phyloP scores from a whole-genome alignment of 306 rosid genomes.

The Elaeagnus macrophylla region DNA sequence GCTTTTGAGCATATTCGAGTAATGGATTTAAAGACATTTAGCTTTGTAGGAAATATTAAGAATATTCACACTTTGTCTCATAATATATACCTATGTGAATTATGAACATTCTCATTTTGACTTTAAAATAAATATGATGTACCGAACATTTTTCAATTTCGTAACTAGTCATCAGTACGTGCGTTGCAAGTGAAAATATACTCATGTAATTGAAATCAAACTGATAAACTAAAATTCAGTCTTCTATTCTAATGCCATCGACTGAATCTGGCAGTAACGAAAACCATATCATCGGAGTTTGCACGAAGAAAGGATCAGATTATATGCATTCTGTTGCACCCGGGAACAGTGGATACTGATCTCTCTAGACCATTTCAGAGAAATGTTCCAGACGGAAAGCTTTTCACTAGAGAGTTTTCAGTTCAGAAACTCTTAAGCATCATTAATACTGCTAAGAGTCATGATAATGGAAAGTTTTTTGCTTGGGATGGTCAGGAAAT shows the following conservation, averaged over 20 bases:
- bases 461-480: conserved; percentile 83
- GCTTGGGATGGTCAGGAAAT: conserved; percentile 98
- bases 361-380: conserved; percentile 88
- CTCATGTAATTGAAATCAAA: too few relatives aligned
- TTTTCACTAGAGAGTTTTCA: conserved; percentile 70
- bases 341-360: conserved; percentile 97
- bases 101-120: too few relatives aligned
- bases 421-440: conserved; percentile 63
- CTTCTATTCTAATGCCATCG: too few relatives aligned
- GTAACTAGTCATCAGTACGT: too few relatives aligned
- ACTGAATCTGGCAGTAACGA: conserved; percentile 46
- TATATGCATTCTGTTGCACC: conserved; percentile 67
- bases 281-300: conserved; percentile 61
- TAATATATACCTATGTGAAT: too few relatives aligned
- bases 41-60: too few relatives aligned
- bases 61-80: too few relatives aligned
- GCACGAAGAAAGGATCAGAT: conserved; percentile 78
- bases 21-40: too few relatives aligned
- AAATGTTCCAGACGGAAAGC: conserved; percentile 71
- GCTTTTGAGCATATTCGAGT: too few relatives aligned
- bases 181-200: too few relatives aligned
- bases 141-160: too few relatives aligned
- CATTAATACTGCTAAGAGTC: conserved; percentile 47
- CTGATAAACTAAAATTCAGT: not conserved
- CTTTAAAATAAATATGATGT: too few relatives aligned